Percentiles rank a stretch among this genome's conserved stretches.
phyloP scores from a whole-genome alignment of 2,329 filamentous ascomycete species.

The Apiospora hydei region DNA sequence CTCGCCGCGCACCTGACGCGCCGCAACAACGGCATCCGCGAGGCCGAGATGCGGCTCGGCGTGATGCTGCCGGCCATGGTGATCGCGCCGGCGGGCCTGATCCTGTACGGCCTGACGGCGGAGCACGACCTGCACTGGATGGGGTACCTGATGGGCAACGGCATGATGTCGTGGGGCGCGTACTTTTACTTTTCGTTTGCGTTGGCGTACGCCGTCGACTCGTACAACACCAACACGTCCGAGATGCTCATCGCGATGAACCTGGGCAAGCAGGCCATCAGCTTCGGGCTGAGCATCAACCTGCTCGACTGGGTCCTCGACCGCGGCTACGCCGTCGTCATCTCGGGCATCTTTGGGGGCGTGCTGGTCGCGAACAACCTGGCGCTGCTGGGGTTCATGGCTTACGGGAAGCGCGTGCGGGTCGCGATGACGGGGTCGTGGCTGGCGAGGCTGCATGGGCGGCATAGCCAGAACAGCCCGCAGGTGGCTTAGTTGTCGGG shows the following conservation, averaged over 20 bases:
- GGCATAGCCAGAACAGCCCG: constrained; percentile 29
- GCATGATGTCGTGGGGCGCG: constrained; percentile 55
- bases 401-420: constrained; percentile 58
- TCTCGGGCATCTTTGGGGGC: constrained; percentile 56
- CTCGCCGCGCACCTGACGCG: constrained; percentile 48
- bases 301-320: constrained; percentile 58
- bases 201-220: constrained; percentile 67
- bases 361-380: constrained; percentile 59
- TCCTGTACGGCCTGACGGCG: constrained; percentile 48
- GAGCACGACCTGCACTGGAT: constrained; percentile 51
- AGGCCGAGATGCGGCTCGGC: constrained; percentile 52
- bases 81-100: constrained; percentile 43
- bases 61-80: constrained; percentile 45
- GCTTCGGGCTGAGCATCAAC: constrained; percentile 59
- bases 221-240: constrained; percentile 63
- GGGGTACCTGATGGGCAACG: constrained; percentile 57
- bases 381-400: constrained; percentile 55
- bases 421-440: constrained; percentile 53
- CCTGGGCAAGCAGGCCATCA: constrained; percentile 63
- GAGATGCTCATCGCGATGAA: constrained; percentile 70
- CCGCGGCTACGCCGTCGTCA: constrained; percentile 59
- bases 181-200: constrained; percentile 66
- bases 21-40: constrained; percentile 49
- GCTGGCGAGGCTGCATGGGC: constrained; percentile 54
- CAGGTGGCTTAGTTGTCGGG: constrained; percentile 16